Conservation (phyloP, 164 flowering plant genomes). For the Litsea cubeba region DNA sequence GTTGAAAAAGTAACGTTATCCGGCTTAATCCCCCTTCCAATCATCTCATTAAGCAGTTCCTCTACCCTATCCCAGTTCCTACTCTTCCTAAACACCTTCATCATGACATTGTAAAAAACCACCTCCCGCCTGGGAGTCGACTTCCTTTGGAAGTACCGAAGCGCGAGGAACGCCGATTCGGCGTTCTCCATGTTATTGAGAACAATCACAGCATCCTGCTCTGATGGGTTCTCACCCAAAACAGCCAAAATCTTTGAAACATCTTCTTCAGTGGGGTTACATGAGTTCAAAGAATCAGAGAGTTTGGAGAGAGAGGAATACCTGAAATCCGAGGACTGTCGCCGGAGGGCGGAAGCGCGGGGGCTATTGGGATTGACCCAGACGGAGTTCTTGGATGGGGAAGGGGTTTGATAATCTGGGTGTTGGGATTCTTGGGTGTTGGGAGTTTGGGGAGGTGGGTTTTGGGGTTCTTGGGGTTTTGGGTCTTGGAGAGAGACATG, state of each 20-base stretch:
- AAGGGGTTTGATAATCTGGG: slow-evolving; percentile 5
- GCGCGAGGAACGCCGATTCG: slow-evolving; percentile 43
- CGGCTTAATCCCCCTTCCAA: slow-evolving; percentile 57
- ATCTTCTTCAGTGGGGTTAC: slow-evolving; percentile 38
- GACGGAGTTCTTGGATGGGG: slow-evolving; percentile 37
- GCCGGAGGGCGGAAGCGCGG: slow-evolving; percentile 47
- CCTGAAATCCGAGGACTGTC: slow-evolving; percentile 56
- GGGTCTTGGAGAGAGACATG: slow-evolving; percentile 14
- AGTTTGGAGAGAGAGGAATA: slow-evolving; percentile 45
- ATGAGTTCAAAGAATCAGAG: slow-evolving; percentile 50
- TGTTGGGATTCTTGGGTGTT: slow-evolving; percentile 22
- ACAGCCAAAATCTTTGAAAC: slow-evolving; percentile 31
- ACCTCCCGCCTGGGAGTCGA: slow-evolving; percentile 32
- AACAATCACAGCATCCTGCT: slow-evolving; percentile 67
- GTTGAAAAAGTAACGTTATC: slow-evolving; percentile 87
- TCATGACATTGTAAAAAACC: slow-evolving; percentile 65
- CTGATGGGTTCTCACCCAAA: slow-evolving; percentile 43
- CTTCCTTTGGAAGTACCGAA: slow-evolving; percentile 42
- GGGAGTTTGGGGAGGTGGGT: slow-evolving; percentile 16
- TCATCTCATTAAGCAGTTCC: slow-evolving; percentile 69
- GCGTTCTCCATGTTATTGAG: slow-evolving; percentile 67
- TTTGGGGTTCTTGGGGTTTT: slow-evolving; percentile 24
- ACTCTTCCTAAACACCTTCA: slow-evolving; percentile 68
- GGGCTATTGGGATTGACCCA: slow-evolving; percentile 93
- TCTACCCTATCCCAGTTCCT: slow-evolving; percentile 52